Evolutionary conservation across 176 grass and related monocot species (phyloP).

Genomic region (Bothriochloa decipiens): DNA sequence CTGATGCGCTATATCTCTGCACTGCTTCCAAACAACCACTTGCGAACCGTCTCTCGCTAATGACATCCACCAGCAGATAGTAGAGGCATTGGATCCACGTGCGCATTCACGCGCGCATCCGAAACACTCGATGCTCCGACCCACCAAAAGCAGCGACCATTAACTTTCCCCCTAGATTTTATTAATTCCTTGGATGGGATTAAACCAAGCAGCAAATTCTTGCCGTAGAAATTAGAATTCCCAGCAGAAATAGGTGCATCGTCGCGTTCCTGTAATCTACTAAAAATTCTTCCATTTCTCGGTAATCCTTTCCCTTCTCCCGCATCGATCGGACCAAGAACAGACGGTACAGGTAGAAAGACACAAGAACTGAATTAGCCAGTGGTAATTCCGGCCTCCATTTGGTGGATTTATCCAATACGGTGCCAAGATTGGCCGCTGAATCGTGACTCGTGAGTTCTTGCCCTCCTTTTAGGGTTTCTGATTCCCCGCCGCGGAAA

Average conservation of each 20-base stretch:
- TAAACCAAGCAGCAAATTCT: constrained; percentile 31
- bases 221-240: constrained; percentile 40
- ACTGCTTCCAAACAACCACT: neutral
- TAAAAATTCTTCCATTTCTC: neutral
- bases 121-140: constrained; percentile 45
- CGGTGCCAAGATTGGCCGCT: constrained; percentile 35
- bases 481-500: constrained; percentile 40
- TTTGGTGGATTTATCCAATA: neutral
- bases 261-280: constrained; percentile 4
- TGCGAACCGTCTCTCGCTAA: neutral
- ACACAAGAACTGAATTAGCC: constrained; percentile 17
- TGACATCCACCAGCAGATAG: neutral
- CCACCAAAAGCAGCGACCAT: constrained; percentile 46
- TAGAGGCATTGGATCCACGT: constrained; percentile 45
- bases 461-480: constrained; percentile 40
- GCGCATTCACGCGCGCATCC: constrained; percentile 51
- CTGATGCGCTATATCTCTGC: neutral
- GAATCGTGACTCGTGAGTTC: constrained; percentile 40
- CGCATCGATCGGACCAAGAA: constrained; percentile 29
- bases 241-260: constrained; percentile 5
- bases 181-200: constrained; percentile 12
- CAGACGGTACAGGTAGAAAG: neutral
- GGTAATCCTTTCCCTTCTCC: neutral
- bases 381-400: constrained; percentile 4
- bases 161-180: constrained; percentile 13